Evolutionary conservation across 371 early-diverging fungal genomes (phyloP).

Genomic region (Batkoa obscura): DNA sequence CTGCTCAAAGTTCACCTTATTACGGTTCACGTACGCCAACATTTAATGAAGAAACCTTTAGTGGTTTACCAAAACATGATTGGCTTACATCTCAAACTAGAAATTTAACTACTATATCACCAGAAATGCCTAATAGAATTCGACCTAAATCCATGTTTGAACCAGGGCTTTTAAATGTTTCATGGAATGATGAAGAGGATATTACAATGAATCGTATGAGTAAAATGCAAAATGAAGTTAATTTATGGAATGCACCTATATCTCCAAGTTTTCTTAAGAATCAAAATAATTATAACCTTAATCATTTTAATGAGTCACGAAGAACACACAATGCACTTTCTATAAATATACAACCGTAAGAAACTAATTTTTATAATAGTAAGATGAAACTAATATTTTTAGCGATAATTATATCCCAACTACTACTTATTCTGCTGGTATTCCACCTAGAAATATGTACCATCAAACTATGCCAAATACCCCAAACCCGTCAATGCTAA

Average conservation of each 20-base stretch:
- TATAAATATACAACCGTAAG: no score
- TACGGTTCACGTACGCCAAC: not conserved
- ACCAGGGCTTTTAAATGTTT: not conserved
- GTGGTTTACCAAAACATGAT: not conserved
- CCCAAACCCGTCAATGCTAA: no score
- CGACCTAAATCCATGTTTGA: constrained; percentile 5
- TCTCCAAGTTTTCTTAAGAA: not conserved
- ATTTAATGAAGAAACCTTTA: not conserved
- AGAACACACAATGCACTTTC: no score
- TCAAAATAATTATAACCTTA: not conserved
- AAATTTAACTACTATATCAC: not conserved
- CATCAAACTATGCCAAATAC: not conserved
- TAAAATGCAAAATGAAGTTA: not conserved
- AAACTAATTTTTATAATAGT: not conserved
- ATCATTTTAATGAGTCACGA: no score
- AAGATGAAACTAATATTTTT: not conserved
- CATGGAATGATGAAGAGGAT: not conserved
- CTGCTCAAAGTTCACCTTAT: no score
- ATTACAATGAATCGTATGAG: not conserved
- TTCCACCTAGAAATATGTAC: not conserved
- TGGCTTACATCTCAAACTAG: not conserved
- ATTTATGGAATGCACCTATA: not conserved
- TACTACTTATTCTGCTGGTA: not conserved
- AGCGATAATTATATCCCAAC: not conserved
- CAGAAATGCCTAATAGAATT: no score